These are phyloP conservation scores for Sporothrix inflata DNA, from an alignment of 2,329 filamentous ascomycete genomes.

Conservation along the genomic window DNA sequence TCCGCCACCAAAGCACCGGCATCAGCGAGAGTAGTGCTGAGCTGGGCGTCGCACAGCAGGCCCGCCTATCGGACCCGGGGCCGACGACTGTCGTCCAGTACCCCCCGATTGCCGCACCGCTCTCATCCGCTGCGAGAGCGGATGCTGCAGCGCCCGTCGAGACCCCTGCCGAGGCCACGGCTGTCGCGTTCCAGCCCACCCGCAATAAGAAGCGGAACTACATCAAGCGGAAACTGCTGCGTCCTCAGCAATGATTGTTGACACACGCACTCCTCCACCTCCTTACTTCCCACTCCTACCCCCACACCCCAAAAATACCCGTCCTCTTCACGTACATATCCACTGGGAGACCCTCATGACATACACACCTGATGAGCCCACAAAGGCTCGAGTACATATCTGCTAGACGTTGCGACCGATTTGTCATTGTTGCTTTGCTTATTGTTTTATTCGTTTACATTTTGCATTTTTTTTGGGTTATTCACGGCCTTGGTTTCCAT, in stretches of 20 bases:
- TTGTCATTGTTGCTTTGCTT: not conserved
- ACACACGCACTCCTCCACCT: not conserved
- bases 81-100: not conserved
- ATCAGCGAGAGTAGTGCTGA: not conserved
- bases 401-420: not conserved
- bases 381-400: not conserved
- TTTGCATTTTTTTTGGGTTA: slow-evolving; percentile 3
- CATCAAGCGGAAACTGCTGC: slow-evolving; percentile 21
- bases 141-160: not conserved
- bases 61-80: slow-evolving; percentile 1
- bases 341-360: not conserved
- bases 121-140: not conserved
- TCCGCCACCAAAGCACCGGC: slow-evolving; percentile 13
- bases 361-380: not conserved
- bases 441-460: not conserved
- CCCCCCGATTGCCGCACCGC: not conserved
- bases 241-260: not conserved
- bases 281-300: no score
- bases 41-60: not conserved
- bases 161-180: not conserved
- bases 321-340: not conserved
- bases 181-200: not conserved
- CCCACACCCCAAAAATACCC: not conserved
- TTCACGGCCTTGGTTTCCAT: not conserved
- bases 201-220: not conserved